A percentile compares a stretch with the other conserved stretches of the same genome.
Conservation (phyloP, 352 stramenopile genomes). For the Globisporangium uncinulatum region DNA sequence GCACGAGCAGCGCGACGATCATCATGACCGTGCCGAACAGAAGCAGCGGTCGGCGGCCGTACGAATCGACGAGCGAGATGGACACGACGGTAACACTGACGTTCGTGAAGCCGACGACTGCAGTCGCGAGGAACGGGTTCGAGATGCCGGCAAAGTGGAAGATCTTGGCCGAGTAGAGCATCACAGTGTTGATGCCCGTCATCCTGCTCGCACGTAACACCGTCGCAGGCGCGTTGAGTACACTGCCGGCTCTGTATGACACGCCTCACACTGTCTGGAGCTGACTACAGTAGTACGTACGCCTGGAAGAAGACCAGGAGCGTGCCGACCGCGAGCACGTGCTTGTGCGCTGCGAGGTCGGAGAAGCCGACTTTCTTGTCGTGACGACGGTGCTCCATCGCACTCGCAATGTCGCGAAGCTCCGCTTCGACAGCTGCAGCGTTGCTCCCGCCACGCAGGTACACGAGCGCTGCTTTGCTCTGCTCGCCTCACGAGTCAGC, state of each 20-base stretch:
- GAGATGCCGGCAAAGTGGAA: conserved; percentile 87
- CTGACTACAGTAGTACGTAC: conserved; percentile 16
- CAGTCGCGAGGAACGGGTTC: conserved; percentile 79
- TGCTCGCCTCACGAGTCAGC: conserved; percentile 2
- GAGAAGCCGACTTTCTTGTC: conserved; percentile 38
- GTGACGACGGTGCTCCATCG: conserved; percentile 52
- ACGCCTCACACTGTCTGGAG: too few species aligned
- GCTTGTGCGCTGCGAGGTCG: conserved; percentile 56
- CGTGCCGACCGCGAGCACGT: conserved; percentile 43
- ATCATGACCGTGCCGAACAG: conserved; percentile 67
- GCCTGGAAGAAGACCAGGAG: conserved; percentile 80
- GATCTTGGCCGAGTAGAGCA: conserved; percentile 90
- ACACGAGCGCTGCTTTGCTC: conserved; percentile 28
- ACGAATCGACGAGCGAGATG: conserved; percentile 67
- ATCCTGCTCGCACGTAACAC: conserved; percentile 30
- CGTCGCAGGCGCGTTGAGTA: not conserved
- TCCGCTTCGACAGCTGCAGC: conserved; percentile 50
- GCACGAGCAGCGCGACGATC: conserved; percentile 51
- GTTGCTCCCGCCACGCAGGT: conserved; percentile 26
- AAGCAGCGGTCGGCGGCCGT: conserved; percentile 68
- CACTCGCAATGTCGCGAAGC: conserved; percentile 48
- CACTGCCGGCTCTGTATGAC: too few species aligned
- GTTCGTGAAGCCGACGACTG: conserved; percentile 67
- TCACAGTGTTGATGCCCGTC: conserved; percentile 90
- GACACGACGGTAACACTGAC: conserved; percentile 78